phyloP scores from a whole-genome alignment of 225 moss, liverwort and hornwort species.

The Climacium dendroides region DNA sequence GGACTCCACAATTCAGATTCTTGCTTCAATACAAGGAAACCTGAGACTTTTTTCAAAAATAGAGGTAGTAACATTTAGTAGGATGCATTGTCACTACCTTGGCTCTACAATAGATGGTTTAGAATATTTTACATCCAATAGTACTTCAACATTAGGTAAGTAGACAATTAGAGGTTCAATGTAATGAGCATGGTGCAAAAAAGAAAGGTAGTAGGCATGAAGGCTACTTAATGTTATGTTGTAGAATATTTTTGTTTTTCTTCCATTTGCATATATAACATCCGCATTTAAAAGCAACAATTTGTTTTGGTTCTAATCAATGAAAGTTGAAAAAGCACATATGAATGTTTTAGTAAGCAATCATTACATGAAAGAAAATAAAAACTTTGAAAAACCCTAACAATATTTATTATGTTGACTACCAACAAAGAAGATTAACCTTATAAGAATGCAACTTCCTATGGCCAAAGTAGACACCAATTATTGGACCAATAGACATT shows the following conservation, averaged over 20 bases:
- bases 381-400: rapidly evolving
- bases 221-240: rapidly evolving
- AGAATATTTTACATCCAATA: rapidly evolving
- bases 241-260: neutral
- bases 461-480: neutral
- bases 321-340: rapidly evolving
- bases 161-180: rapidly evolving
- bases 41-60: too few relatives aligned
- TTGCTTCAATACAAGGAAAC: too few relatives aligned
- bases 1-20: rapidly evolving
- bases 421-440: neutral
- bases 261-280: neutral
- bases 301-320: rapidly evolving
- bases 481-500: neutral
- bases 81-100: neutral
- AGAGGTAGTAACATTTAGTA: neutral
- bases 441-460: rapidly evolving
- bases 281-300: neutral
- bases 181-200: neutral
- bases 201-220: rapidly evolving
- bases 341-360: too few relatives aligned
- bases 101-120: neutral
- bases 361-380: neutral
- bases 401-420: neutral
- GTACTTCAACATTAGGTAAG: neutral